Percentiles rank a stretch among this genome's conserved stretches.
phyloP scores from a whole-genome alignment of 2,329 filamentous ascomycete genomes.

The Pezizomycotina sp. region DNA sequence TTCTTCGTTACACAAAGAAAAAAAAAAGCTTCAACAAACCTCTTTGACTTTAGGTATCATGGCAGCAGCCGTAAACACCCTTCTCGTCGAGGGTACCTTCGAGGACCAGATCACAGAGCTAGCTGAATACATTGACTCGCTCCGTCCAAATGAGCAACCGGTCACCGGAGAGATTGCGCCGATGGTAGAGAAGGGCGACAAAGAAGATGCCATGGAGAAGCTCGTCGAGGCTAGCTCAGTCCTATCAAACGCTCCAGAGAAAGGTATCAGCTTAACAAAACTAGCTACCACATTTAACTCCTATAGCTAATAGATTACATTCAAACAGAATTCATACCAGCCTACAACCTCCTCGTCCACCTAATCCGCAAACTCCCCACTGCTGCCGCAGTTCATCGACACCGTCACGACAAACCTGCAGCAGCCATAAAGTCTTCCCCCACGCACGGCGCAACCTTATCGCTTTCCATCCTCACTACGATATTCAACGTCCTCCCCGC shows the following conservation, averaged over 20 bases:
- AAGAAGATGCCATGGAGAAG: constrained; percentile 75
- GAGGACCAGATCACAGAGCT: constrained; percentile 61
- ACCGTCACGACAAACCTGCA: too few relatives aligned
- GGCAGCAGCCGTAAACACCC: constrained; percentile 24
- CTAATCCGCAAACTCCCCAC: constrained; percentile 79
- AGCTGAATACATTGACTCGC: constrained; percentile 77
- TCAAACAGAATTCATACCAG: constrained; percentile 64
- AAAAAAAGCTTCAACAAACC: too few relatives aligned
- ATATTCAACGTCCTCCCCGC: constrained; percentile 85
- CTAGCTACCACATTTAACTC: constrained; percentile 7
- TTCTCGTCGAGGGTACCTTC: constrained; percentile 80
- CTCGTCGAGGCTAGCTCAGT: constrained; percentile 62
- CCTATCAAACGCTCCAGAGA: constrained; percentile 77
- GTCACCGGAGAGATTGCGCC: constrained; percentile 50
- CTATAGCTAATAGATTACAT: constrained; percentile 25
- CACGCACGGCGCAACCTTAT: constrained; percentile 66
- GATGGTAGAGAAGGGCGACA: constrained; percentile 53
- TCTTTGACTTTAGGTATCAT: too few relatives aligned
- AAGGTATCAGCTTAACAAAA: constrained; percentile 36
- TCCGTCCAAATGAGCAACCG: constrained; percentile 43
- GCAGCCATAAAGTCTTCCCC: constrained; percentile 76
- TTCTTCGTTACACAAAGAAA: too few relatives aligned
- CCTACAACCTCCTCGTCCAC: constrained; percentile 93
- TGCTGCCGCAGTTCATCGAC: constrained; percentile 76
- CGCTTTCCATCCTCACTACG: constrained; percentile 78